Evolutionary conservation across 306 rosid genomes (phyloP).

Genomic region (Alnus rubra): DNA sequence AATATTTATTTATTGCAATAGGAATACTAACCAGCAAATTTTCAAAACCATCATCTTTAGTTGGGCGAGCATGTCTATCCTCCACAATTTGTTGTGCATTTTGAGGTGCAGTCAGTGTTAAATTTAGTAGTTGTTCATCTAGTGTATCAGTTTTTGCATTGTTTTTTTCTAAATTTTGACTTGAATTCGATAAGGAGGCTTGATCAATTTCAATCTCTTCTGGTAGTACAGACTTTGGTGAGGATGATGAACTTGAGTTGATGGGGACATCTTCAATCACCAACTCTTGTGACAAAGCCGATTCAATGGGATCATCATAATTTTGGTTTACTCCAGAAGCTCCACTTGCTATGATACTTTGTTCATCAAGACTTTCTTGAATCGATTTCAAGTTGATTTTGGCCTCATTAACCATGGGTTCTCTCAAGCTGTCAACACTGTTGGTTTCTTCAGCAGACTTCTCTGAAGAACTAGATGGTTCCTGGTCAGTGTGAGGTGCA

Average conservation of each 20-base stretch:
- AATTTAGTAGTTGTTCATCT: constrained; percentile 18
- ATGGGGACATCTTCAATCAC: constrained; percentile 32
- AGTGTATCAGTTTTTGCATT: constrained; percentile 22
- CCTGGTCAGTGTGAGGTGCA: constrained; percentile 28
- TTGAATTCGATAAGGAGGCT: no score
- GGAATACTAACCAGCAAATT: constrained; percentile 43
- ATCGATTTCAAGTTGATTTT: constrained; percentile 6
- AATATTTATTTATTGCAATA: background rate
- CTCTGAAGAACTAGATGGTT: constrained; percentile 5
- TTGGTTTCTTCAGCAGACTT: constrained; percentile 22
- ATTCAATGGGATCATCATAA: constrained; percentile 18
- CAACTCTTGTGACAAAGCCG: constrained; percentile 32
- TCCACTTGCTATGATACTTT: constrained; percentile 10
- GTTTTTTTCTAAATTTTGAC: constrained; percentile 9
- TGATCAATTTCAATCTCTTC: constrained; percentile 6
- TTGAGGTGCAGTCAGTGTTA: background rate
- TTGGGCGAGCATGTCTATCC: constrained; percentile 21
- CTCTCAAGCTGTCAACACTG: background rate
- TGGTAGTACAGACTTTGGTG: constrained; percentile 46
- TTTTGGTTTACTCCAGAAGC: background rate
- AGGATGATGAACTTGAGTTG: constrained; percentile 39
- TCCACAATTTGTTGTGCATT: background rate
- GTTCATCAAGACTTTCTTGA: constrained; percentile 16
- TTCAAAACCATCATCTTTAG: constrained; percentile 19
- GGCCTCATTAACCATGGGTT: constrained; percentile 1